phyloP scores from a whole-genome alignment of 345 rosid species.

The Sonneratia caseolaris region DNA sequence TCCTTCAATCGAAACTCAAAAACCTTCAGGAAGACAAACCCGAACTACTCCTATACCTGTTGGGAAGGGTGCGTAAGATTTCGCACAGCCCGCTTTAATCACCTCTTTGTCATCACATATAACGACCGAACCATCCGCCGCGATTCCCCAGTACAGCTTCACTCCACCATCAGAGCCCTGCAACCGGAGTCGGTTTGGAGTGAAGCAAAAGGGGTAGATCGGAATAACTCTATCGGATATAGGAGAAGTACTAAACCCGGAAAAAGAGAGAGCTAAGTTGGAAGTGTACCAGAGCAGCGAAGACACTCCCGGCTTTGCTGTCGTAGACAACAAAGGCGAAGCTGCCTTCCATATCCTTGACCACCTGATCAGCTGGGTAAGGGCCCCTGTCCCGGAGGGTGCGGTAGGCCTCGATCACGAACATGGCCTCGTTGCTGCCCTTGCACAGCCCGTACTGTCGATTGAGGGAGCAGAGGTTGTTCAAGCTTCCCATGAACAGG shows the following conservation, averaged over 20 bases:
- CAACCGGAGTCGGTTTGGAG: background rate
- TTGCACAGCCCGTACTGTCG: slow-evolving; percentile 72
- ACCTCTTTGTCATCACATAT: slow-evolving; percentile 70
- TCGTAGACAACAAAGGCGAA: slow-evolving; percentile 86
- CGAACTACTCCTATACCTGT: slow-evolving; percentile 16
- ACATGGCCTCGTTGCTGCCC: slow-evolving; percentile 65
- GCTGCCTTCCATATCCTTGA: slow-evolving; percentile 76
- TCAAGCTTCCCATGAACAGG: slow-evolving; percentile 60
- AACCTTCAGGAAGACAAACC: background rate
- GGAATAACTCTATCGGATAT: too few relatives aligned
- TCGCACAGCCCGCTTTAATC: slow-evolving; percentile 75
- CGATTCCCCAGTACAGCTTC: slow-evolving; percentile 74
- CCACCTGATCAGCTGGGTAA: slow-evolving; percentile 87
- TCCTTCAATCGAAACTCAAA: background rate
- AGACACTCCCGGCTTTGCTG: slow-evolving; percentile 55
- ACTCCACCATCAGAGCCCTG: slow-evolving; percentile 81
- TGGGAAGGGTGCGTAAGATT: slow-evolving; percentile 94
- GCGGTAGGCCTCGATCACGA: slow-evolving; percentile 74
- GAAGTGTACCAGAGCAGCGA: slow-evolving; percentile 57
- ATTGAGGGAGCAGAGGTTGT: slow-evolving; percentile 51
- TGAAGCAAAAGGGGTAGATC: background rate
- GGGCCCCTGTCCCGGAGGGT: slow-evolving; percentile 93
- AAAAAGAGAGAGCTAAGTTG: background rate
- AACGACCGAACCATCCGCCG: slow-evolving; percentile 78
- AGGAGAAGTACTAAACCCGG: background rate